Conservation (phyloP, 495 filamentous ascomycete genomes). For the Talaromyces ruber region DNA sequence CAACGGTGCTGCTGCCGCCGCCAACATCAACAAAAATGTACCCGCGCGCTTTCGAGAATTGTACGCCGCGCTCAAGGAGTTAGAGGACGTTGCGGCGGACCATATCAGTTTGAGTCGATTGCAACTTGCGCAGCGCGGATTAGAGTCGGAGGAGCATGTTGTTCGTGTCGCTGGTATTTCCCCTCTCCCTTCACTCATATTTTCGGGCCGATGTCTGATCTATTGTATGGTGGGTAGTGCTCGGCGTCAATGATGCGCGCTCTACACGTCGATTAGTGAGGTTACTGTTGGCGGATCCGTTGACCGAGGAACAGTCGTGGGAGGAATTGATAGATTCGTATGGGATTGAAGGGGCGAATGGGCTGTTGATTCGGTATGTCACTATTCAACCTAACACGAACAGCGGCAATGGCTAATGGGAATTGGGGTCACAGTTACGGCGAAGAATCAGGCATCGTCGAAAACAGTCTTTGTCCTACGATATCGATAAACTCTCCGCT, state of each 20-base stretch:
- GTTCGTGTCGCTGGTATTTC: slow-evolving; percentile 58
- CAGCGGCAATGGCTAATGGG: slow-evolving; percentile 1
- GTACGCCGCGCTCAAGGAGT: slow-evolving; percentile 48
- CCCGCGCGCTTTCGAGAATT: slow-evolving; percentile 40
- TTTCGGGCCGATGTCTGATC: not conserved
- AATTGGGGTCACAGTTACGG: slow-evolving; percentile 40
- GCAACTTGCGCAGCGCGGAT: slow-evolving; percentile 68
- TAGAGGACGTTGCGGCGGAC: slow-evolving; percentile 53
- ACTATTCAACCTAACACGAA: not conserved
- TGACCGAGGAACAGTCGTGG: slow-evolving; percentile 57
- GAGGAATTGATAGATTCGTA: slow-evolving; percentile 54
- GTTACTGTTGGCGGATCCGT: slow-evolving; percentile 69
- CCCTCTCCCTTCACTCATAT: not conserved
- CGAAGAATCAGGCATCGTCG: slow-evolving; percentile 32
- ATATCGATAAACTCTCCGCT: slow-evolving; percentile 59
- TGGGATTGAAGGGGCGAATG: slow-evolving; percentile 34
- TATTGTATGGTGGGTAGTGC: slow-evolving; percentile 25
- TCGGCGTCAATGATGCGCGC: slow-evolving; percentile 39
- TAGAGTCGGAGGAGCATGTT: slow-evolving; percentile 56
- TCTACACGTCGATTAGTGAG: slow-evolving; percentile 55
- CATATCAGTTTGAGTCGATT: slow-evolving; percentile 69
- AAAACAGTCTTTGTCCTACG: slow-evolving; percentile 41
- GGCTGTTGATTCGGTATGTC: slow-evolving; percentile 48
- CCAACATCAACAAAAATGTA: slow-evolving; percentile 20
- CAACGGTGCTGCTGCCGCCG: not conserved